Evolutionary conservation across 2,329 filamentous ascomycete species (phyloP), one percentile per base, ranked within the genome.

Genomic region (Hypoxylon sp.): DNA sequence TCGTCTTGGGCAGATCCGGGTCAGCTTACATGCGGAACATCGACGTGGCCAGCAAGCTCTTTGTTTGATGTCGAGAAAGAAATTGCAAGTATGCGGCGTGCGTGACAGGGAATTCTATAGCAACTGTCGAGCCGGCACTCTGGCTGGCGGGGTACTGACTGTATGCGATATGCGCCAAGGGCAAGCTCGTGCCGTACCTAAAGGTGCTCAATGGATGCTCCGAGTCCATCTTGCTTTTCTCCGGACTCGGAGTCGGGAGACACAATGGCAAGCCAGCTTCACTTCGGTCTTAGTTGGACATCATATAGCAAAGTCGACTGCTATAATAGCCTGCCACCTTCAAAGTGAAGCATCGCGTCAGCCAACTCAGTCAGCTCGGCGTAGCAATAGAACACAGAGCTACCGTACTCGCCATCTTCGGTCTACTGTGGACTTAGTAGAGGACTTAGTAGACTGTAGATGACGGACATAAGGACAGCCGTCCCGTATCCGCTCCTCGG

Each of bases 361-460:
- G 11, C 41, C n/a, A n/a, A n/a, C n/a, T n/a, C n/a, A n/a, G 60
- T 63, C 60, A 63, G 53, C 53, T 60, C 60, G 60, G 60, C 45
- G n/a, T 62, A 62, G 55, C 38, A 29, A 23, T 53, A 43, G 45
- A 24, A n/a, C 45, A 17, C 40, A 6, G 17, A 24, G 37, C 48
- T 23, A n/a, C n/a, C n/a, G n/a, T n/a, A n/a, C n/a, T n/a, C n/a
- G n/a, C n/a, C n/a, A n/a, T n/a, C n/a, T n/a, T n/a, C n/a, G 41
- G 48, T 38, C 13, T 21, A 41, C 38, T 23, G 20, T 40, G 20
- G 35, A 3, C 35, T 41, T 7, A 15, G n/a, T 35, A 35, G 20
- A 13, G 29, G 29, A 33, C 29, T 33, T 33, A 42, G 15, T 40
- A 10, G 37, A 13, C 7, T 8, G 9, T 15, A 18, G 41, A 9